A percentile compares a stretch with the other conserved stretches of the same genome.
phyloP scores from a whole-genome alignment of 1,139 yeast species.

The Wickerhamomyces sp. region DNA sequence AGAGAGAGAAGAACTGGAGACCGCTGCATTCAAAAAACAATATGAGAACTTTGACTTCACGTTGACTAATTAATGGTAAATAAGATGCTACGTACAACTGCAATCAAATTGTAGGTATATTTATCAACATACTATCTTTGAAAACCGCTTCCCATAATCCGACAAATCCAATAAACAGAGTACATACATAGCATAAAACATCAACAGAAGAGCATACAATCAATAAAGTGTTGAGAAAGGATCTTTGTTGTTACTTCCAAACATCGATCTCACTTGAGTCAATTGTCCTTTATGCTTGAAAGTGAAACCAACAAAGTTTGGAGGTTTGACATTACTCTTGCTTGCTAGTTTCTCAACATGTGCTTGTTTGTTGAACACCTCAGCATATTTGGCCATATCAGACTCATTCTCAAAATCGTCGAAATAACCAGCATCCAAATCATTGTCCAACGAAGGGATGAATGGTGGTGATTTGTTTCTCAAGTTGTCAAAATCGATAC shows the following conservation, averaged over 20 bases:
- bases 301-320: slow-evolving; percentile 92
- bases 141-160: background rate
- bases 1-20: slow-evolving; percentile 55
- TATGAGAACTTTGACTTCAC: slow-evolving; percentile 41
- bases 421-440: slow-evolving; percentile 97
- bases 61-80: slow-evolving; percentile 1
- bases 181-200: too few relatives aligned
- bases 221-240: slow-evolving; percentile 37
- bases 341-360: slow-evolving; percentile 81
- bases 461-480: slow-evolving; percentile 83
- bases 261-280: slow-evolving; percentile 33
- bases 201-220: too few relatives aligned
- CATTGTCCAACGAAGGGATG: slow-evolving; percentile 93
- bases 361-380: slow-evolving; percentile 85
- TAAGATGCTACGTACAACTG: too few relatives aligned
- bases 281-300: slow-evolving; percentile 78
- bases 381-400: slow-evolving; percentile 97
- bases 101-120: too few relatives aligned
- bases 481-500: slow-evolving; percentile 70
- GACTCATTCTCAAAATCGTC: slow-evolving; percentile 96
- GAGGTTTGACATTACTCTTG: slow-evolving; percentile 50
- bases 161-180: background rate
- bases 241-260: slow-evolving; percentile 32
- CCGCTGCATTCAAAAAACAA: slow-evolving; percentile 48
- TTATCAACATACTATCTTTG: background rate